These are phyloP conservation scores for Botrytis aclada DNA, from an alignment of 2,329 filamentous ascomycete species.

Conservation along the genomic window DNA sequence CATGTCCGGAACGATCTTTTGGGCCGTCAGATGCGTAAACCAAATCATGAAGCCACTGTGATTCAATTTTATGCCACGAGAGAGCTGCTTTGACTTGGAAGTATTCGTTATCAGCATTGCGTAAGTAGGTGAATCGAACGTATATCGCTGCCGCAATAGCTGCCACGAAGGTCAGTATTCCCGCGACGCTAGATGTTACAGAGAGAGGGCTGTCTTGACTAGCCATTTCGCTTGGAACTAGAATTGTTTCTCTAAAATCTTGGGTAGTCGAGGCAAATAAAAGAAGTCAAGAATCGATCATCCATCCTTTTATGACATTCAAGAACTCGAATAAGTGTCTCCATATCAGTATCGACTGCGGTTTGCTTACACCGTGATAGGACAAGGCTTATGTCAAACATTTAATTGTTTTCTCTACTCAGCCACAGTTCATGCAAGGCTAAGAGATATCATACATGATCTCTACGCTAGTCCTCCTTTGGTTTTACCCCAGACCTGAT, in stretches of 20 bases:
- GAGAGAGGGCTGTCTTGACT: conserved; percentile 45
- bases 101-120: conserved; percentile 47
- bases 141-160: conserved; percentile 46
- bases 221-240: not conserved
- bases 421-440: conserved; percentile 12
- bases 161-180: conserved; percentile 49
- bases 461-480: not conserved
- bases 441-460: not conserved
- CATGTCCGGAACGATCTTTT: conserved; percentile 20
- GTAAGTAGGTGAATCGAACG: conserved; percentile 45
- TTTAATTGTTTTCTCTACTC: not conserved
- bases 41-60: conserved; percentile 45
- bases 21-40: conserved; percentile 31
- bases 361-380: not conserved
- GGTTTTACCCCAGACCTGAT: conserved; percentile 14
- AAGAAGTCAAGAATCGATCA: not conserved
- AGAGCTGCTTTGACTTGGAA: conserved; percentile 47
- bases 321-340: not conserved
- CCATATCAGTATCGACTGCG: too few species aligned
- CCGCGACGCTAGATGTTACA: conserved; percentile 44
- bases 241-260: not conserved
- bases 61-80: conserved; percentile 50
- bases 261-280: not conserved
- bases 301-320: not conserved
- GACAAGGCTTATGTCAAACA: not conserved